Base-by-base conservation (phyloP, 1,139 yeast genomes). In the Taphrina wiesneri region DNA sequence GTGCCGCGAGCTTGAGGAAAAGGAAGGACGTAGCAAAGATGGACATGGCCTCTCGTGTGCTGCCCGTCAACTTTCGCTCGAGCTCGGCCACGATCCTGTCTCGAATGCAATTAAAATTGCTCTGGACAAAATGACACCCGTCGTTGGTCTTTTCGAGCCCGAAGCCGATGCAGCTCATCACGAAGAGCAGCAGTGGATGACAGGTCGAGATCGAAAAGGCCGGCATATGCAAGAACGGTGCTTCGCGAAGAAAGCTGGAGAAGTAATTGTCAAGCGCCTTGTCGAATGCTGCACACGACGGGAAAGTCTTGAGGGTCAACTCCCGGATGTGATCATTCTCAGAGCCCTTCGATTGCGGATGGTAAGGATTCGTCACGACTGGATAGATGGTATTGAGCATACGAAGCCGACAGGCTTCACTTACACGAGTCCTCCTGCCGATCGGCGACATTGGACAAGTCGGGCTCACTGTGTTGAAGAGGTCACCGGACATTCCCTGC, bases 321-420 rank as follows among this genome's bases (percentile, higher is more conserved):
- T 41, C 49, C 36, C 28, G 25, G 19, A 28, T 23, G 3, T 30
- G 49, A 15, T 41, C 57, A 23, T 25, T 51, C 23, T 30, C 23
- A 9, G 41, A 21, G 3, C 43, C 15, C 56, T 36, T 36, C 15
- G 64, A 36, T 17, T 52, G 46, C 19, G 64, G 64, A 26, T 60
- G 25, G 52, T 51, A 60, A 6, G 57, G 64, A 26, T 60, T 60
- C 39, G 32, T 39, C 21, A 52, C 49, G 39, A 15, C 21, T 1
- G 64, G 64, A 11, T 36, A 60, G 36, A 60, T 25, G 52, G 64
- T 54, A 25, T 32, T 30, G 39, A 60, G 39, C 57, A 60, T 49
- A n/a, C 64, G 56, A 19, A 60, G 23, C 7, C 64, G 64, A 51
- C 64, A 60, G 25, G 56, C 64, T 26, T 60, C 64, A n/a, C 52